A percentile compares a stretch with the other conserved stretches of the same genome.
phyloP scores from a whole-genome alignment of 805 yeast species.

The Wickerhamiella brachini region DNA sequence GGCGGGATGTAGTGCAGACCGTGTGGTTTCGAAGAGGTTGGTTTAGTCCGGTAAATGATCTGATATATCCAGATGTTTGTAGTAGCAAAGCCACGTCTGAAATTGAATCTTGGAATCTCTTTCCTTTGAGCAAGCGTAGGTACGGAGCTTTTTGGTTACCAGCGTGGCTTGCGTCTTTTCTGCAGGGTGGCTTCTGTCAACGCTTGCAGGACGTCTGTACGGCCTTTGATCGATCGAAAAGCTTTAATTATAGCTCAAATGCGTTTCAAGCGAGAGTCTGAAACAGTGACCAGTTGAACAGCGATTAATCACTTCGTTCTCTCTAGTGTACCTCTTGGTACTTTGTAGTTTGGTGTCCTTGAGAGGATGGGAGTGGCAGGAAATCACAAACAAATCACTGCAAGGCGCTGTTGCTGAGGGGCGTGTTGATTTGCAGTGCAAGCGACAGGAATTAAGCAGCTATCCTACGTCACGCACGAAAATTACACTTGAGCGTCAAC shows the following conservation, averaged over 20 bases:
- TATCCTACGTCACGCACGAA: not conserved
- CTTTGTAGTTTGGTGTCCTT: not conserved
- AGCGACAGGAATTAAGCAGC: not conserved
- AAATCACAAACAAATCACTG: not conserved
- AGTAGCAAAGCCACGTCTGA: not conserved
- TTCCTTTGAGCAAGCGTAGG: not conserved
- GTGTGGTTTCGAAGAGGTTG: too few species aligned
- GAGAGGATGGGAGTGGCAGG: not conserved
- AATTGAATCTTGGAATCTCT: not conserved
- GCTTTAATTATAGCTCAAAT: not conserved
- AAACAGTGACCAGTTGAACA: not conserved
- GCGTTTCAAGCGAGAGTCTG: not conserved
- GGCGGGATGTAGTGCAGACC: not conserved
- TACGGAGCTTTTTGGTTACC: not conserved
- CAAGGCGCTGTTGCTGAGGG: not conserved
- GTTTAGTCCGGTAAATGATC: not conserved
- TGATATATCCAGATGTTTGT: not conserved
- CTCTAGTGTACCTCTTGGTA: not conserved
- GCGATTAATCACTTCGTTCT: not conserved
- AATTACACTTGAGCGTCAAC: not conserved
- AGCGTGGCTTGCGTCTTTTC: not conserved
- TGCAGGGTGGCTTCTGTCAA: not conserved
- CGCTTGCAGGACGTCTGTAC: not conserved
- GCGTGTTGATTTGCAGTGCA: not conserved
- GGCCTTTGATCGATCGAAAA: not conserved